Evolutionary conservation across 495 filamentous ascomycete species (phyloP).

Genomic region (Trichoderma parareesei): DNA sequence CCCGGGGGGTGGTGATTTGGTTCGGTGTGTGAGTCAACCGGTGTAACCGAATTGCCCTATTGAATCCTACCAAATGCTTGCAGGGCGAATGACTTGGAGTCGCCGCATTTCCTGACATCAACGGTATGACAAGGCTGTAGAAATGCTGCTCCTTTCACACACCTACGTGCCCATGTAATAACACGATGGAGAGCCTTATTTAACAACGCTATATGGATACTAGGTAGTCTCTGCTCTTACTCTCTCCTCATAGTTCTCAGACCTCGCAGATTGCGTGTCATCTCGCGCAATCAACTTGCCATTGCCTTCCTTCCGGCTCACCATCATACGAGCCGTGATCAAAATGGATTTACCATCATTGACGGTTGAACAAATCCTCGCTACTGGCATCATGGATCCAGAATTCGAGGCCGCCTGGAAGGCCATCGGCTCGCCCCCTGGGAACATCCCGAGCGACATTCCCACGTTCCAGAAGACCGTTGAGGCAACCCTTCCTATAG

Average conservation of each 20-base stretch:
- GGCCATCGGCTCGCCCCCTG: background rate
- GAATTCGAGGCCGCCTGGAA: background rate
- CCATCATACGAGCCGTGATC: background rate
- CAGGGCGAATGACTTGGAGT: background rate
- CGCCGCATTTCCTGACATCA: background rate
- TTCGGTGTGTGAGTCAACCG: background rate
- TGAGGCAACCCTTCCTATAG: background rate
- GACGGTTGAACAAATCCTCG: background rate
- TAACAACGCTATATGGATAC: background rate
- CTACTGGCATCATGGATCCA: background rate
- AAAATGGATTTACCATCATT: background rate
- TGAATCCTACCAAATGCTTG: background rate
- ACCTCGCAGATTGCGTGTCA: background rate
- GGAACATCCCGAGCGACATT: background rate
- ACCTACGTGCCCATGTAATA: too few relatives aligned
- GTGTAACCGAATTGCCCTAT: background rate
- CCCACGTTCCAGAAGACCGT: background rate
- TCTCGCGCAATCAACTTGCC: background rate
- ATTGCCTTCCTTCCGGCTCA: background rate
- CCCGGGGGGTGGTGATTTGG: background rate
- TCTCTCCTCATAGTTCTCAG: background rate
- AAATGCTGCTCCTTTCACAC: background rate
- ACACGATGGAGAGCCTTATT: too few relatives aligned
- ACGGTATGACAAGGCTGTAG: background rate
- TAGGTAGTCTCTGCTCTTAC: background rate